Evolutionary conservation across 768 basidiomycete genomes (phyloP).

Genomic region (Phanerochaete carnosa): DNA sequence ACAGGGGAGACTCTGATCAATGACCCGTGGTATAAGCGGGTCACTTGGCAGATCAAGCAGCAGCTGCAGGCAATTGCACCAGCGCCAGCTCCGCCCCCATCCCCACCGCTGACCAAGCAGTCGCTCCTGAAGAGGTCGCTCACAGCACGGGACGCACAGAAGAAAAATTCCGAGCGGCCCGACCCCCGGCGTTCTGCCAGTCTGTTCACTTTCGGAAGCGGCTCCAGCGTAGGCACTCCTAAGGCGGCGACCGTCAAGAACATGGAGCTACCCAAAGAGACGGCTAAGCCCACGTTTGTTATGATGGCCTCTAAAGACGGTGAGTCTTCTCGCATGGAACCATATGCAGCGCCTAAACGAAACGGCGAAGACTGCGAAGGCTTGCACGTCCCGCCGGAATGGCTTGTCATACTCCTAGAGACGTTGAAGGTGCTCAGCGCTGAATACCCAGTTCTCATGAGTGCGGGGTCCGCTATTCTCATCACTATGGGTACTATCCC

Average conservation of each 20-base stretch:
- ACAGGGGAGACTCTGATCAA: background rate
- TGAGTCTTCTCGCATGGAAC: background rate
- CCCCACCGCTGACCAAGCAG: background rate
- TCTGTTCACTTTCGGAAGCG: background rate
- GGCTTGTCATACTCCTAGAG: slow-evolving; percentile 68
- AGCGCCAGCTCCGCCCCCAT: background rate
- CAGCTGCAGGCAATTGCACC: background rate
- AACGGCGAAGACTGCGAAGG: slow-evolving; percentile 28
- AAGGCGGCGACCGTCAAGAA: background rate
- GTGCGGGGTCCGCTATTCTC: slow-evolving; percentile 64
- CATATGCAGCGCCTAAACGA: background rate
- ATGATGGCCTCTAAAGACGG: background rate
- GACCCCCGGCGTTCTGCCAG: background rate
- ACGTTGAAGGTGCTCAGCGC: slow-evolving; percentile 66
- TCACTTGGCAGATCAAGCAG: background rate
- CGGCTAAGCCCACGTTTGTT: background rate
- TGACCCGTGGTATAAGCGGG: background rate
- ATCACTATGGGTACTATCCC: slow-evolving; percentile 73
- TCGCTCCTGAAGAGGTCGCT: background rate
- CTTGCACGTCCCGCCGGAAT: slow-evolving; percentile 57
- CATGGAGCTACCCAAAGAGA: background rate
- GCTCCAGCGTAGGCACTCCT: background rate
- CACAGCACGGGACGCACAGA: background rate
- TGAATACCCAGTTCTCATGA: slow-evolving; percentile 70
- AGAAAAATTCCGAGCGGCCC: background rate